These are phyloP conservation scores for Fusarium sp. DNA, from an alignment of 2,329 filamentous ascomycete species.

Conservation along the genomic window DNA sequence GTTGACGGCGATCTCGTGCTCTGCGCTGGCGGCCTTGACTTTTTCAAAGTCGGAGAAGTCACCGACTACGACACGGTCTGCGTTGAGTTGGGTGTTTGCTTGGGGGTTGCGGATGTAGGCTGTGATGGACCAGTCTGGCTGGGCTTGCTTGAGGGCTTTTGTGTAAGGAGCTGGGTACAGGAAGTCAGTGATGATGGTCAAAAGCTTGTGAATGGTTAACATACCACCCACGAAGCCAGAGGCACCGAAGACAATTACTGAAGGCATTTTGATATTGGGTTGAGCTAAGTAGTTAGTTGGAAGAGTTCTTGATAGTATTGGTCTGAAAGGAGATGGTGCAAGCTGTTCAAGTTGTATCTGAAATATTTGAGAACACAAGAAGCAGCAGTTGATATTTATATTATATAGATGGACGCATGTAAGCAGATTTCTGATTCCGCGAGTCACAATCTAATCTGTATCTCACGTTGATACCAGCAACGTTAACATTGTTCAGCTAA, in stretches of 20 bases:
- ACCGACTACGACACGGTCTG: neutral
- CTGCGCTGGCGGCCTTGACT: neutral
- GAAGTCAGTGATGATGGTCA: rapidly evolving
- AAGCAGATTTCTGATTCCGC: neutral
- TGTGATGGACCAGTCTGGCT: conserved; percentile 6
- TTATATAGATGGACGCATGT: neutral
- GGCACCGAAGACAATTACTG: conserved; percentile 9
- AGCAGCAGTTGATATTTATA: neutral
- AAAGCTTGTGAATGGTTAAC: rapidly evolving
- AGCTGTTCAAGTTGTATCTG: neutral
- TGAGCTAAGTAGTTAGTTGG: too few relatives aligned
- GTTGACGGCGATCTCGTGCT: conserved; percentile 9
- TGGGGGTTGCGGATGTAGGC: neutral
- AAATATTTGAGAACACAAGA: neutral
- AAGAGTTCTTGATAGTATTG: too few relatives aligned
- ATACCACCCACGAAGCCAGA: conserved; percentile 16
- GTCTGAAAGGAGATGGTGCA: rapidly evolving
- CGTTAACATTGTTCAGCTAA: neutral
- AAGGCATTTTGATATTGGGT: conserved; percentile 9
- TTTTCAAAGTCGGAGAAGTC: conserved; percentile 11
- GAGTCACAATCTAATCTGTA: neutral
- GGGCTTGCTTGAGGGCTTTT: conserved; percentile 6
- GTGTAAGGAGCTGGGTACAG: neutral
- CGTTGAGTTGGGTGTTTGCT: neutral
- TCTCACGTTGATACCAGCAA: neutral